Conservation (phyloP, 2,329 filamentous ascomycete species). For the Colletotrichum shisoi region DNA sequence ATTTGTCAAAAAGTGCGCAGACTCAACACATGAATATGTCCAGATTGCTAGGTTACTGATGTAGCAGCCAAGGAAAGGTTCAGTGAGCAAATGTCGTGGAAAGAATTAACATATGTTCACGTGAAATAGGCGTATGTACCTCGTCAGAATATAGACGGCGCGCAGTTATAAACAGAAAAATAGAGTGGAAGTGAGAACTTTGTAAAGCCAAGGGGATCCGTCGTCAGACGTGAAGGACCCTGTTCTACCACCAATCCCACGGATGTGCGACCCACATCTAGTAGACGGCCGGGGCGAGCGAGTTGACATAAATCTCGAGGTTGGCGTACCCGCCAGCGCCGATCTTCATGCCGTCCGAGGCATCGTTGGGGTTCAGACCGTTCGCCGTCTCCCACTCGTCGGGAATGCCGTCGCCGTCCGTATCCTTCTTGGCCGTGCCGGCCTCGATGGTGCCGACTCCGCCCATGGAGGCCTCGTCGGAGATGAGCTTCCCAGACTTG, state of each 20-base stretch:
- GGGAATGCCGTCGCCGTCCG: conserved; percentile 60
- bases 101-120: not conserved
- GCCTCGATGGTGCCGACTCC: conserved; percentile 51
- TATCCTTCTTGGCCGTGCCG: conserved; percentile 52
- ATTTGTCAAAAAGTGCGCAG: too few species aligned
- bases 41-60: too few species aligned
- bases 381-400: conserved; percentile 57
- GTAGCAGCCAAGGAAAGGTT: too few species aligned
- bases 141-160: conserved; percentile 11
- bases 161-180: conserved; percentile 22
- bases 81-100: too few species aligned
- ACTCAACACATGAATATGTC: too few species aligned
- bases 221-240: not conserved
- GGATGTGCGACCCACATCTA: conserved; percentile 52
- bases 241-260: not conserved
- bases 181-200: conserved; percentile 1
- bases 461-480: conserved; percentile 55
- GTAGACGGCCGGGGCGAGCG: conserved; percentile 49
- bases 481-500: conserved; percentile 55
- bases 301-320: conserved; percentile 61
- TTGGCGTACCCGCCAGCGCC: conserved; percentile 55
- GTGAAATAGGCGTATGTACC: conserved; percentile 9
- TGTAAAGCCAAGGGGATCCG: conserved; percentile 16
- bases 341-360: conserved; percentile 53
- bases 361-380: conserved; percentile 51